A percentile compares a stretch with the other conserved stretches of the same genome.
phyloP scores from a whole-genome alignment of 164 flowering plant species.

The Umbilicus rupestris region DNA sequence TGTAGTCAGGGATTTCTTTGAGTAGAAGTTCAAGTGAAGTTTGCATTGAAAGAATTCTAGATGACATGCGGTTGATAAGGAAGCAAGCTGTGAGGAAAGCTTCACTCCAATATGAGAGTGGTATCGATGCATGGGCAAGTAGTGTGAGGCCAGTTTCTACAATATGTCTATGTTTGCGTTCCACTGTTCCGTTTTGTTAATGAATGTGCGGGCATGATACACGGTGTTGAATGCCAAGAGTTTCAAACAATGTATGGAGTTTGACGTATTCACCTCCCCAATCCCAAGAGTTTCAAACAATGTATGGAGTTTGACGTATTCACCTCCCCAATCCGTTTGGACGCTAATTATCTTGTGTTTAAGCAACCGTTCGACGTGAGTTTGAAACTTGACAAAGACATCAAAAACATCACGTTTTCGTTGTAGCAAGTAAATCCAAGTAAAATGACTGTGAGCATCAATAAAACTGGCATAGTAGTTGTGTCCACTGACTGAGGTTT shows the following conservation, averaged over 20 bases:
- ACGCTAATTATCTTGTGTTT: neutral
- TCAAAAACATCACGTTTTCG: neutral
- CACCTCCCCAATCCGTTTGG: neutral
- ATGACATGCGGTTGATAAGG: neutral
- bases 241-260: neutral
- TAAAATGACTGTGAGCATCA: neutral
- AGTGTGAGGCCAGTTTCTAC: neutral
- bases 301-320: no score
- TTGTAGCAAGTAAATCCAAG: neutral
- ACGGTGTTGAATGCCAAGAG: neutral
- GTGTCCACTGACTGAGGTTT: no score
- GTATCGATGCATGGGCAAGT: neutral
- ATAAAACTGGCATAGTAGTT: neutral
- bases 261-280: neutral
- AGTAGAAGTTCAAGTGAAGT: neutral
- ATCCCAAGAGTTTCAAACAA: no score
- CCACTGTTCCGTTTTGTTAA: neutral
- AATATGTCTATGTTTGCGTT: constrained; percentile 4
- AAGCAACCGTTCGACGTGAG: neutral
- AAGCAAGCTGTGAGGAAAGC: neutral
- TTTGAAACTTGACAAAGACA: neutral
- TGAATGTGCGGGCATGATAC: neutral
- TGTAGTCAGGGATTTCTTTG: neutral
- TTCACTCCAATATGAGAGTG: neutral
- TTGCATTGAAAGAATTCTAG: neutral